Base-by-base conservation (phyloP, 1,284 basidiomycete genomes). In the Porphyrellus sp. region DNA sequence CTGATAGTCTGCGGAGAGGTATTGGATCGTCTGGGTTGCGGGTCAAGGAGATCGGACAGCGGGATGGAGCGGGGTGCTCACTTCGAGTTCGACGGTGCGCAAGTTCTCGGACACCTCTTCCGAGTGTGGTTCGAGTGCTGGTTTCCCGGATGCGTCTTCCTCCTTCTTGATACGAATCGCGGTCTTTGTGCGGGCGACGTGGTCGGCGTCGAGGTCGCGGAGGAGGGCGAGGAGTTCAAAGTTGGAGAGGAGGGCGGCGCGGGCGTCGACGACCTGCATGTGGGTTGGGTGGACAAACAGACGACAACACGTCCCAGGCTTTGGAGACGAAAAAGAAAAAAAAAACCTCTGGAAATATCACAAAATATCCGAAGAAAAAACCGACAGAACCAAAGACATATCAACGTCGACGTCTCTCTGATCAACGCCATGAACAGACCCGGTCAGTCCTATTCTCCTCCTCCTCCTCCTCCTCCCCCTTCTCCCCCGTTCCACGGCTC, bases 11-110 rank as follows among this genome's bases (percentile, higher is more conserved):
- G 88, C 82, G 15, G 85, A 79, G 25, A 98, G 83, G 66, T 94
- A 89, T 53, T 87, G 82, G 35, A 95, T 89, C 2, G 90, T 85
- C 91, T 93, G 58, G 27, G 23, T 7, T 15, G 37, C 8, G 6
- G 4, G 30, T 53, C 39, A 51, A 27, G 18, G 18, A 51, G 45
- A 15, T n/a, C 5, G 21, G 20, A n/a, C 4, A 6, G 12, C 2
- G 58, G n/a, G 34, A 8, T 28, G 18, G 15, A 16, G 11, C 18
- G 28, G 20, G 20, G n/a, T 31, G 65, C 79, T 57, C 63, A 92
- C 92, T 80, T 97, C 89, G 56, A 94, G 86, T 65, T 94, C 89
- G 37, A 96, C 78, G 13, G 93, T 96, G 49, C 93, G 78, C 52
- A 97, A 64, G 64, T 97, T 95, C 65, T 93, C 84, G 57, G 80